These are phyloP conservation scores for Alternaria sp. DNA, from an alignment of 2,329 filamentous ascomycete genomes.

Conservation along the genomic window DNA sequence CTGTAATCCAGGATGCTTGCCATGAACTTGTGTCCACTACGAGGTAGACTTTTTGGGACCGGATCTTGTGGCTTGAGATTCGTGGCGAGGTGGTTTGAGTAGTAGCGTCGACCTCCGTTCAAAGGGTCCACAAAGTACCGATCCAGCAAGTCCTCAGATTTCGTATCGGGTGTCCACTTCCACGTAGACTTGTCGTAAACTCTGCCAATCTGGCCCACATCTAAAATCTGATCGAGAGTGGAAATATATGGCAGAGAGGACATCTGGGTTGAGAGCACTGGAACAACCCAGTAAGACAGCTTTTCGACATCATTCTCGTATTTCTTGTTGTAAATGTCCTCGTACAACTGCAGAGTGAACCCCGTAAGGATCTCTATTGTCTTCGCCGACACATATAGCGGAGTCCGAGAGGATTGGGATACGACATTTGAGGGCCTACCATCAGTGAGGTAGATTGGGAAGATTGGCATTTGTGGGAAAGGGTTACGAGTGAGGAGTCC, in stretches of 20 bases:
- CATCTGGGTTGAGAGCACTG: constrained; percentile 51
- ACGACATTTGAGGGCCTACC: constrained; percentile 67
- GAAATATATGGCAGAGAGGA: constrained; percentile 1
- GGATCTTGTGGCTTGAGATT: constrained; percentile 70
- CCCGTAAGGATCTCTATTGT: constrained; percentile 66
- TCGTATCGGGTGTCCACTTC: constrained; percentile 56
- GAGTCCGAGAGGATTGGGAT: constrained; percentile 56
- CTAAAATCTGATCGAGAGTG: constrained; percentile 56
- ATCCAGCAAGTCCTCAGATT: constrained; percentile 54
- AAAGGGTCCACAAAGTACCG: constrained; percentile 65
- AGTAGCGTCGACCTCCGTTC: constrained; percentile 67
- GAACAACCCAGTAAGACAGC: constrained; percentile 85
- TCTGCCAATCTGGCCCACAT: constrained; percentile 67
- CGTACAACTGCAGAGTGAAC: constrained; percentile 80
- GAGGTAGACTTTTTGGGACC: constrained; percentile 66
- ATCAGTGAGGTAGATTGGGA: constrained; percentile 76
- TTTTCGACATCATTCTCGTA: constrained; percentile 71
- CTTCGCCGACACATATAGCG: constrained; percentile 57
- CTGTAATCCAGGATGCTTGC: constrained; percentile 82
- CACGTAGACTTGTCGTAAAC: constrained; percentile 54
- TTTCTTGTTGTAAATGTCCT: constrained; percentile 87
- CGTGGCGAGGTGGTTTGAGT: constrained; percentile 56
- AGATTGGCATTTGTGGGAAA: constrained; percentile 71
- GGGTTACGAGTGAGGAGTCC: constrained; percentile 73
- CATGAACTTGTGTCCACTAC: constrained; percentile 43